Conservation (phyloP, 306 rosid genomes). For the Leucaena leucocephala region DNA sequence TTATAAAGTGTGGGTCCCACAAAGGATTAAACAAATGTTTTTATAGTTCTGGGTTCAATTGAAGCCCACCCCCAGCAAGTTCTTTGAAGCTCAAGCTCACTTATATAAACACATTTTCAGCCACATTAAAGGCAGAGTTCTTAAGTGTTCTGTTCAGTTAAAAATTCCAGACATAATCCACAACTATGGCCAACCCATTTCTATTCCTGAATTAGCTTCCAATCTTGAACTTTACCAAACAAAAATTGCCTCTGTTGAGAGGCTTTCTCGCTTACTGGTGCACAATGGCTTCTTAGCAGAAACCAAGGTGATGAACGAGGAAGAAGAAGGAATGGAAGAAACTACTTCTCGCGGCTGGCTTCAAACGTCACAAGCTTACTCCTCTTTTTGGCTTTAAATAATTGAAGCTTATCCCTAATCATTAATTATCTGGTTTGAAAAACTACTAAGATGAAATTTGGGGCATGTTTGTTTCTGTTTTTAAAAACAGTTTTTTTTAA, state of each 20-base stretch:
- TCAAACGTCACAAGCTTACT: no score
- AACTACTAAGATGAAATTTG: no score
- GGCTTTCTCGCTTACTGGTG: conserved; percentile 29
- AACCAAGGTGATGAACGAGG: not conserved
- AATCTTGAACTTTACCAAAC: conserved; percentile 31
- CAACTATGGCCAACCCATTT: conserved; percentile 30
- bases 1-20: no score
- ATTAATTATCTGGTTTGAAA: no score
- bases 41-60: not conserved
- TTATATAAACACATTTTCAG: not conserved
- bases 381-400: no score
- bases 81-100: not conserved
- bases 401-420: no score
- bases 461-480: no score
- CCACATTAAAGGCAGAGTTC: not conserved
- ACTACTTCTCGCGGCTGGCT: no score
- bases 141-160: conserved; percentile 29
- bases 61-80: not conserved
- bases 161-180: not conserved
- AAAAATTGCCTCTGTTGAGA: not conserved
- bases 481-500: no score
- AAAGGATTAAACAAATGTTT: no score
- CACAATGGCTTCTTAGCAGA: not conserved
- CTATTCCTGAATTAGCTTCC: conserved; percentile 33
- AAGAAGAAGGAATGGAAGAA: not conserved